Evolutionary conservation across 306 rosid species (phyloP).

Genomic region (Cicer pinnatifidum): DNA sequence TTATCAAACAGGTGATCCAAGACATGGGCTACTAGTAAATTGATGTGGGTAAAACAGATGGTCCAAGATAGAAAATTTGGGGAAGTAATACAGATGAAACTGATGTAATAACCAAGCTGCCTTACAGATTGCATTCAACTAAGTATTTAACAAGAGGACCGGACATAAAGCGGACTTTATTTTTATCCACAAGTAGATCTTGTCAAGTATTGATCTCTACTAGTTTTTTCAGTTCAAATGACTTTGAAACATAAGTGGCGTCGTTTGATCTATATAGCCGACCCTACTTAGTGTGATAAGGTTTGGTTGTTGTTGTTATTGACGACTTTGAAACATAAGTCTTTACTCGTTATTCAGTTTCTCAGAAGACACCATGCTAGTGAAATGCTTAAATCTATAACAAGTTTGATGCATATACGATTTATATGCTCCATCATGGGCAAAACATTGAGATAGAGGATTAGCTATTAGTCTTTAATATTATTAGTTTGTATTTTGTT

Average conservation of each 20-base stretch:
- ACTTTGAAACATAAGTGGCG: background rate
- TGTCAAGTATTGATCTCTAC: slow-evolving; percentile 15
- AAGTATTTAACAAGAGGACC: background rate
- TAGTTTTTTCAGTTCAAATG: slow-evolving; percentile 32
- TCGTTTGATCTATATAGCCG: too few relatives aligned
- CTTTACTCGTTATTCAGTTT: background rate
- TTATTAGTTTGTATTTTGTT: background rate
- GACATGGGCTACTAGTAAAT: background rate
- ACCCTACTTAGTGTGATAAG: too few relatives aligned
- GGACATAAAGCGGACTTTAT: background rate
- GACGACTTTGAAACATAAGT: background rate
- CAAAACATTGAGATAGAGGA: slow-evolving; percentile 8
- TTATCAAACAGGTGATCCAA: slow-evolving; percentile 15
- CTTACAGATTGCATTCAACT: slow-evolving; percentile 27
- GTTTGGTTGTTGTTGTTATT: too few relatives aligned
- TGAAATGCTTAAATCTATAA: background rate
- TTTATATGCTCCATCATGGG: slow-evolving; percentile 4
- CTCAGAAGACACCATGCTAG: slow-evolving; percentile 14
- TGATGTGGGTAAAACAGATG: slow-evolving; percentile 13
- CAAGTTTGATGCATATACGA: slow-evolving; percentile 8
- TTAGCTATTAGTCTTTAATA: slow-evolving; percentile 18
- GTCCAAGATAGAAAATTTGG: slow-evolving; percentile 12
- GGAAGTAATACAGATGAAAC: slow-evolving; percentile 31
- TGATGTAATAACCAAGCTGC: slow-evolving; percentile 4
- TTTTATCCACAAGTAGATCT: slow-evolving; percentile 1